Conservation (phyloP, 1,284 basidiomycete species). For the Rhodofomes roseus region DNA sequence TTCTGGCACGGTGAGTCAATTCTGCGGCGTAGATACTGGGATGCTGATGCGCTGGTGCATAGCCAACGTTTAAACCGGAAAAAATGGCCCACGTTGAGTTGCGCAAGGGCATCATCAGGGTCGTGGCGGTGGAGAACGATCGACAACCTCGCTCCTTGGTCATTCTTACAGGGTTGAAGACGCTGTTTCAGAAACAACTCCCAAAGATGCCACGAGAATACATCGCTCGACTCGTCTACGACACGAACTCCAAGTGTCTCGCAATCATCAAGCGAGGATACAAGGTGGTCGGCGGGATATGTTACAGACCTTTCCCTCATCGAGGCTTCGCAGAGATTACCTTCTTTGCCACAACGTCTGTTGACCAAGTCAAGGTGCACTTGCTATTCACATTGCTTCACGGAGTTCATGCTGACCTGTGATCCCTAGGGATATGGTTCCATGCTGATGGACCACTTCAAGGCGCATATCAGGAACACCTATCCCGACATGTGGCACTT, state of each 20-base stretch:
- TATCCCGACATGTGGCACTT: conserved; percentile 90
- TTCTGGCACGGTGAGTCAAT: conserved; percentile 42
- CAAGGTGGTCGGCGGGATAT: conserved; percentile 98
- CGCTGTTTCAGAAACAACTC: conserved; percentile 95
- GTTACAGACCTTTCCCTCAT: conserved; percentile 94
- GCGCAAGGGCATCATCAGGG: conserved; percentile 79
- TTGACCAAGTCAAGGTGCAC: conserved; percentile 93
- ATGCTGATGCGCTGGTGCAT: background rate
- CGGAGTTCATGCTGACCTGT: conserved; percentile 3
- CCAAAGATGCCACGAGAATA: conserved; percentile 99
- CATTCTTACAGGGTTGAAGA: conserved; percentile 92
- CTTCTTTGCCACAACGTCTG: conserved; percentile 96
- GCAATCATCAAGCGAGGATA: conserved; percentile 95
- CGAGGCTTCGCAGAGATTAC: conserved; percentile 98
- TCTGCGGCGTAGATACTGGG: conserved; percentile 4
- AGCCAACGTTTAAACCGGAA: conserved; percentile 57
- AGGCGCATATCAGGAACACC: conserved; percentile 83
- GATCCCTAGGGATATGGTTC: conserved; percentile 86
- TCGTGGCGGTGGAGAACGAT: conserved; percentile 87
- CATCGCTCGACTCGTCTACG: conserved; percentile 94
- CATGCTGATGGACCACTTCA: conserved; percentile 99
- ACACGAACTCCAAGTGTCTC: conserved; percentile 86
- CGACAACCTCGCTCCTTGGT: conserved; percentile 73
- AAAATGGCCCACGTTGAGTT: conserved; percentile 85
- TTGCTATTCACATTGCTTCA: background rate